These are phyloP conservation scores for Penicillium longicatenatum DNA, from an alignment of 495 filamentous ascomycete species.

Conservation along the genomic window DNA sequence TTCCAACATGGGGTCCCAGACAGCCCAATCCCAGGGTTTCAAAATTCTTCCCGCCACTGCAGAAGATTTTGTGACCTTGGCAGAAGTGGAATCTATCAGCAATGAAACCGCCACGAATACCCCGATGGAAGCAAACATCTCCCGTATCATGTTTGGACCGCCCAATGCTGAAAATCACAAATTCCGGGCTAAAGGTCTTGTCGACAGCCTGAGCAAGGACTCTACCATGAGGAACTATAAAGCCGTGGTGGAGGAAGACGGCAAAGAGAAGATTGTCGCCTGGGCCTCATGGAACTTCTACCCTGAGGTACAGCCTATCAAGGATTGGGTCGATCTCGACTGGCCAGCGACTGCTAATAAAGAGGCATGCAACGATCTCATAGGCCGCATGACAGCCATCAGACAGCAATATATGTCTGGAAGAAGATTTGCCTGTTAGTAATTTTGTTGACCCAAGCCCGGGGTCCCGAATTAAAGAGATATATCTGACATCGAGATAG, in stretches of 20 bases:
- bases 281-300: slow-evolving; percentile 12
- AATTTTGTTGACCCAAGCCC: not conserved
- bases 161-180: not conserved
- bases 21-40: not conserved
- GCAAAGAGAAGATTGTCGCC: slow-evolving; percentile 13
- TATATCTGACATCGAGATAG: not conserved
- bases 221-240: slow-evolving; percentile 6
- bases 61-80: slow-evolving; percentile 13
- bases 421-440: slow-evolving; percentile 14
- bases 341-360: slow-evolving; percentile 5
- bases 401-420: slow-evolving; percentile 15
- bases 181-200: slow-evolving; percentile 8
- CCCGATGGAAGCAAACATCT: not conserved
- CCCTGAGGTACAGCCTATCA: slow-evolving; percentile 8
- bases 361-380: slow-evolving; percentile 6
- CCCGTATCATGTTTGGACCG: slow-evolving; percentile 11
- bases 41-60: slow-evolving; percentile 15
- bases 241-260: slow-evolving; percentile 8
- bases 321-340: slow-evolving; percentile 12
- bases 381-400: not conserved
- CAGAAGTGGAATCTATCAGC: slow-evolving; percentile 9
- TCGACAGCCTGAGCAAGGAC: slow-evolving; percentile 7
- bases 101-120: slow-evolving; percentile 1
- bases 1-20: not conserved
- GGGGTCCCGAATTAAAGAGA: not conserved